Evolutionary conservation across 2,329 filamentous ascomycete genomes (phyloP), one percentile per base, ranked within the genome.

Genomic region (Phialophora verrucosa): DNA sequence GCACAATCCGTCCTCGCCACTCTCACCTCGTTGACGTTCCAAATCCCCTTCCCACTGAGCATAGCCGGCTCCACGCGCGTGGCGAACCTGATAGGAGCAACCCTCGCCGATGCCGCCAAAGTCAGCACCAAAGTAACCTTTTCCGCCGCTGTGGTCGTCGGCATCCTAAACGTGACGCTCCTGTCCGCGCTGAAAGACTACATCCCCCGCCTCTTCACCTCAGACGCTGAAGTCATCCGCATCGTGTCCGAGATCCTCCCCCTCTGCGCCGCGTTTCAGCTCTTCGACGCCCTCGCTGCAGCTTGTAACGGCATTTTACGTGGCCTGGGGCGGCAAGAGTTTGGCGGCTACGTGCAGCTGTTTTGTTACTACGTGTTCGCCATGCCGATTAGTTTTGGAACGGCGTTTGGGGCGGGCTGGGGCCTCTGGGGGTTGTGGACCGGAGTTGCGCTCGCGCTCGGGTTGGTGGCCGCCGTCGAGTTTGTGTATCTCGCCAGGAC

Each of bases 41-140:
- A 97, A 77, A 89, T 98, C 57, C 93, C 94, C 0, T 98, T 98
- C 80, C 91, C 94, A 0, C 86, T 97, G 67, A 91, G 90, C 35
- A 94, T 98, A 65, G 93, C 94, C 2, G 88, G 90, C 0, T 94
- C 90, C 12, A 98, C 94, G 0, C 89, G 94, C 0, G 88, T 97
- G 14, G 94, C 93, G 20, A 98, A 97, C 73, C 81, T 98, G 38
- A 96, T 98, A 68, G 95, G 94, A 8, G 93, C 94, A 0, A 90
- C 89, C 0, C 84, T 97, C 11, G 88, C 91, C 2, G 88, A 89
- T 54, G 91, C 93, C 0, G 93, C 93, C 17, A 92, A 89, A 75
- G 90, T 87, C 2, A 90, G 90, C 0, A 91, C 90, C n/a, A 89
- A 87, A 77, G 93, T 97, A 63, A 89, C 88, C 3, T 84, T 96